Base-by-base conservation (phyloP, 129 eudicot species). In the Flaveria sonorensis region DNA sequence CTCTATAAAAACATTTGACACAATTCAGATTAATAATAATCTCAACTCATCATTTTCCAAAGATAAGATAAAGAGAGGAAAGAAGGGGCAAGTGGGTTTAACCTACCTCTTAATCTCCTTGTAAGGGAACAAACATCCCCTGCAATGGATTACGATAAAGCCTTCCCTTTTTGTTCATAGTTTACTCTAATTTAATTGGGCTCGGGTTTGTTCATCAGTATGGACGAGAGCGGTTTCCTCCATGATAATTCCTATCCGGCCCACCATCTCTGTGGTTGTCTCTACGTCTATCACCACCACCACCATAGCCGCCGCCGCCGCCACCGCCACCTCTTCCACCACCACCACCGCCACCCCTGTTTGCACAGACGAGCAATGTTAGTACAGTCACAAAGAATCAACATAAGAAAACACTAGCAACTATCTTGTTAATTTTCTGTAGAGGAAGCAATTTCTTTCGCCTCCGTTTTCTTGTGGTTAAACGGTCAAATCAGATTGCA, bases 101-200 rank as follows among this genome's bases (percentile, higher is more conserved):
- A 85, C 98, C 98, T 92, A 92, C 98, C 98, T 92, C 96, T 92
- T 85, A 86, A 78, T 84, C 87, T 86, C 96, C 91, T 71, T 79
- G 77, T 59, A 83, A 79, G 85, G 74, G 86, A 81, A 86, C 83
- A 85, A 83, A 74, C 66, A 60, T 77, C 84, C 79, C 81, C 84
- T 65, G 85, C 87, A 79, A 83, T 32, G 81, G 82, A 88, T 75
- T 45, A 79, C 87, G 81, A 81, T 57, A 88, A 90, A 86, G 84
- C 79, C 80, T 60, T 92, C 81, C 72, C 83, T 61, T 78, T 48
- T 80, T 72, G 79, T 83, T 64, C 85, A 88, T 40, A 82, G 39
- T 79, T 86, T 79, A 88, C 83, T 88, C 67, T 63, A 28, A 88
- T 81, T 85, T 79, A 70, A 77, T 74, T 39, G 48, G 4, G 81